phyloP scores from a whole-genome alignment of 2,329 filamentous ascomycete genomes.

The Beauveria rudraprayagi region DNA sequence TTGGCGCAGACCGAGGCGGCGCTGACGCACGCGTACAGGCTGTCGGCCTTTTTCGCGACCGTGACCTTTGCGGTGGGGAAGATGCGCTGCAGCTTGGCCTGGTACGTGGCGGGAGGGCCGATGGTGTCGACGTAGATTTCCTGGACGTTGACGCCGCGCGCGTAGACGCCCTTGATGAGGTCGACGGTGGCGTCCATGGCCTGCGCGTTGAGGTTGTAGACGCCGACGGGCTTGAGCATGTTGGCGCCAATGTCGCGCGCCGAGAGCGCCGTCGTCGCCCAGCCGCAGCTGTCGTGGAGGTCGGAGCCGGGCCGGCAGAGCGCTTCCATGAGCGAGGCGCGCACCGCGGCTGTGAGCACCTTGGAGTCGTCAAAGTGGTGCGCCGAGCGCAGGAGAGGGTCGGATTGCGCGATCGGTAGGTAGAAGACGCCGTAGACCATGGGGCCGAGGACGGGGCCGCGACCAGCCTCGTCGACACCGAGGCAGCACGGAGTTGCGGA shows the following conservation, averaged over 20 bases:
- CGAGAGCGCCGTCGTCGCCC: slow-evolving; percentile 74
- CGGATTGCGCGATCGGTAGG: slow-evolving; percentile 64
- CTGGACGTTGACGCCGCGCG: slow-evolving; percentile 68
- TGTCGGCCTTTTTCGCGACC: slow-evolving; percentile 87
- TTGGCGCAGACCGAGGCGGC: slow-evolving; percentile 94
- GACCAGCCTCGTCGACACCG: slow-evolving; percentile 88
- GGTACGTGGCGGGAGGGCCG: slow-evolving; percentile 73
- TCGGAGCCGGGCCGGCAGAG: slow-evolving; percentile 57
- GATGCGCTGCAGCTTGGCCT: slow-evolving; percentile 71
- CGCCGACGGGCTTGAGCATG: slow-evolving; percentile 59
- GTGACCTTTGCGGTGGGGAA: slow-evolving; percentile 73
- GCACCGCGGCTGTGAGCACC: slow-evolving; percentile 72
- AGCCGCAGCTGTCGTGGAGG: slow-evolving; percentile 57
- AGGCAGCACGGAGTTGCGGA: slow-evolving; percentile 53
- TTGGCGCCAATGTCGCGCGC: slow-evolving; percentile 73
- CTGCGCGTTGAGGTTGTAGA: slow-evolving; percentile 92
- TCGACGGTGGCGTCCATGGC: slow-evolving; percentile 86
- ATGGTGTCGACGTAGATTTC: slow-evolving; percentile 97
- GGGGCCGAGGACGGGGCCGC: slow-evolving; percentile 82
- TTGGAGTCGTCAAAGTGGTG: slow-evolving; percentile 96
- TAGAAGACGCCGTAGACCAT: slow-evolving; percentile 67
- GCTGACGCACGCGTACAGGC: slow-evolving; percentile 83
- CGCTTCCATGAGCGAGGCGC: slow-evolving; percentile 58
- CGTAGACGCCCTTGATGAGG: slow-evolving; percentile 70
- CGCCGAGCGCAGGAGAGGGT: slow-evolving; percentile 65